Evolutionary conservation across 352 stramenopile species (phyloP).

Genomic region (Pythium sp.): DNA sequence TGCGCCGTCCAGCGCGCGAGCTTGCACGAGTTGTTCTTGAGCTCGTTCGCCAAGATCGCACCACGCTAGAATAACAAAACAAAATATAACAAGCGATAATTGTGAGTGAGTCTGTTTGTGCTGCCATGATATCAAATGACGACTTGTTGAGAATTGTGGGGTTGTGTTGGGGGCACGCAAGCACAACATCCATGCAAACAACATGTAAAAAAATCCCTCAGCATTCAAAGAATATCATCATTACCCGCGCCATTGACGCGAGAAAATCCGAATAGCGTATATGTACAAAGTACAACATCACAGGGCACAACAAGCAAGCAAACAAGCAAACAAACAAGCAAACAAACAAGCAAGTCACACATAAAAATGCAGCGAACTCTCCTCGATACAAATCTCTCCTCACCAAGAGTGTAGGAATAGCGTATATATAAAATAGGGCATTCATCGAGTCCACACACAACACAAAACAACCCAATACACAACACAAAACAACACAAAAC

Average conservation of each 20-base stretch:
- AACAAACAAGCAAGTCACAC: constrained; percentile 12
- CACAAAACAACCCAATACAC: constrained; percentile 11
- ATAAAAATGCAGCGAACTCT: constrained; percentile 25
- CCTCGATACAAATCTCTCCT: constrained; percentile 27
- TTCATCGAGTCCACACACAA: constrained; percentile 59
- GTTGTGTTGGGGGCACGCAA: background rate
- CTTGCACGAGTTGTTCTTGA: constrained; percentile 99
- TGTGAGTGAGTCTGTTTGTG: constrained; percentile 3
- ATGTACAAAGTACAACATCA: constrained; percentile 35
- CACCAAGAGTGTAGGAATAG: constrained; percentile 40
- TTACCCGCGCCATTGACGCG: constrained; percentile 12
- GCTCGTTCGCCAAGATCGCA: constrained; percentile 95
- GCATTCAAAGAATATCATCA: constrained; percentile 17
- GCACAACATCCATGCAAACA: constrained; percentile 7
- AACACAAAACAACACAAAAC: constrained; percentile 10
- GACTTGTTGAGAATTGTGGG: background rate
- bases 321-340: constrained; percentile 4
- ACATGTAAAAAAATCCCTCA: constrained; percentile 17
- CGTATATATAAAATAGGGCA: constrained; percentile 43
- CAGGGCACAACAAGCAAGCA: constrained; percentile 11
- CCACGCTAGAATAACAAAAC: constrained; percentile 72
- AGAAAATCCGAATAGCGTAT: constrained; percentile 64
- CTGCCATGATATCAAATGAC: background rate
- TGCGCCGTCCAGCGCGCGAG: constrained; percentile 98
- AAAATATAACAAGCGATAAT: constrained; percentile 3